Base-by-base conservation (phyloP, 257 asterid genomes). In the Vinca minor region DNA sequence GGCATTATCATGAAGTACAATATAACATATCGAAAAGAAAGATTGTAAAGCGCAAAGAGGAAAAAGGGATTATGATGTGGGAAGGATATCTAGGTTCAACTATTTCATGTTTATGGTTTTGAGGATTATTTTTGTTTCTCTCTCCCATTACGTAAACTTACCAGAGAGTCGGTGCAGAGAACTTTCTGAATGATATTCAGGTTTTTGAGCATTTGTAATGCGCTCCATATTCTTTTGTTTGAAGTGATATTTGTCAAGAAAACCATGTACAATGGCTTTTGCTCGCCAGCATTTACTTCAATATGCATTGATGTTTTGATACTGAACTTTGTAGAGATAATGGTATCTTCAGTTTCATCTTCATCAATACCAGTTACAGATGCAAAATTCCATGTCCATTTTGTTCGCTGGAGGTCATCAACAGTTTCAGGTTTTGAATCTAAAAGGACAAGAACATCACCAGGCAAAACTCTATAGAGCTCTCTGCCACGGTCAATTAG, bases 391-490 rank as follows among this genome's bases (percentile, higher is more conserved):
- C 70, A 76, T 4, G 57, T 63, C 67, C 77, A 76, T 0, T 72
- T 76, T 44, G 26, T 63, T 13, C 74, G 62, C 20, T 49, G 75
- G 1, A 80, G 67, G 52, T 78, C 86, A n/a, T 69, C 59, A 55
- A 23, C 65, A 17, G 74, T 39, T 67, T 72, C 83, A 28, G 84
- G 86, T 44, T 76, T 76, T 36, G 23, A 45, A 49, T 72, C 68
- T 8, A 83, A 76, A 34, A 82, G 20, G 41, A 84, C 34, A 50
- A 84, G 53, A 28, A 80, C 25, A 67, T 82, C 91, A 25, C 88
- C 88, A 6, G 88, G 86, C 71, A 76, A 60, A 4, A 80, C 74
- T 38, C 62, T 81, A 71, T 87, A 84, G 0, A 79, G 78, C 70
- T 76, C 79, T 55, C 35, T 58, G 3, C 79, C 84, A 20, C 69